Percentiles rank a stretch among this genome's conserved stretches.
phyloP scores from a whole-genome alignment of 768 basidiomycete species.

The Amanita inopinata region DNA sequence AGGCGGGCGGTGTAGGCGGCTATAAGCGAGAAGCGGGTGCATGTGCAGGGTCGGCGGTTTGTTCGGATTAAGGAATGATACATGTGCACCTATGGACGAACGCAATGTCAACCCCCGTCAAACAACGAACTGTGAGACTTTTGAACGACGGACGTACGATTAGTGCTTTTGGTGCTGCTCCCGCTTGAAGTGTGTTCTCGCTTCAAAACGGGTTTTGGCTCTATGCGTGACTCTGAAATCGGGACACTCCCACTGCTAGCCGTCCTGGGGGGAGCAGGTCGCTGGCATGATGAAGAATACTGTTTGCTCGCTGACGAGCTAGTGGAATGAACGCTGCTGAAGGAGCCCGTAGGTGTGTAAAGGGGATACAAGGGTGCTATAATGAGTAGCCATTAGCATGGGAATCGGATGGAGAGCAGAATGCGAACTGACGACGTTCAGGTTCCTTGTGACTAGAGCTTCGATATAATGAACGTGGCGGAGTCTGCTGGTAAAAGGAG shows the following conservation, averaged over 20 bases:
- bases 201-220: slow-evolving; percentile 36
- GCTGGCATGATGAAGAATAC: slow-evolving; percentile 20
- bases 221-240: slow-evolving; percentile 18
- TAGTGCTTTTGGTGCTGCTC: slow-evolving; percentile 18
- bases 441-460: slow-evolving; percentile 33
- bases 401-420: slow-evolving; percentile 2
- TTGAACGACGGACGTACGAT: slow-evolving; percentile 12
- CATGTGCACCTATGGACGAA: slow-evolving; percentile 20
- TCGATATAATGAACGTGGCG: slow-evolving; percentile 22
- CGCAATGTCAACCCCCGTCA: not conserved
- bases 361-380: slow-evolving; percentile 17
- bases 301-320: slow-evolving; percentile 30
- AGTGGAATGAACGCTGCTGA: slow-evolving; percentile 38
- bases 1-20: slow-evolving; percentile 46
- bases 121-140: not conserved
- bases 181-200: slow-evolving; percentile 39
- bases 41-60: slow-evolving; percentile 36
- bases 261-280: slow-evolving; percentile 24
- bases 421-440: slow-evolving; percentile 30
- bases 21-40: slow-evolving; percentile 55
- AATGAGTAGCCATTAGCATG: slow-evolving; percentile 8
- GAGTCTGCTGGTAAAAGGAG: slow-evolving; percentile 9
- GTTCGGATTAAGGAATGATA: slow-evolving; percentile 25
- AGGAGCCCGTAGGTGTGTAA: slow-evolving; percentile 17
- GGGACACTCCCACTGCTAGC: slow-evolving; percentile 31